Conservation (phyloP, 805 yeast genomes). For the Cyberlindnera japonica region DNA sequence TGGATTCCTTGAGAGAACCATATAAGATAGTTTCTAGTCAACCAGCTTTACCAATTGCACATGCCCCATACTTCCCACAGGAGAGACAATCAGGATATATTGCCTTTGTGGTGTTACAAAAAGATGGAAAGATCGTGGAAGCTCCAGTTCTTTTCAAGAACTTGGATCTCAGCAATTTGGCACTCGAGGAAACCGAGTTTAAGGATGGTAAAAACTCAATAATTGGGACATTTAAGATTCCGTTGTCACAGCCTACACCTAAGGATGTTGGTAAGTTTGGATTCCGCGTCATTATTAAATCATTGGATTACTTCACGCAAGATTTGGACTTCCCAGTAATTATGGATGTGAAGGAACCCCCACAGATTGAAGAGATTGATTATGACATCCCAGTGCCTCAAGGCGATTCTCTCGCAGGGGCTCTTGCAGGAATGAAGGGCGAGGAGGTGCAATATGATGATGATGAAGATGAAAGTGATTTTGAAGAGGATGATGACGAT, state of each 20-base stretch:
- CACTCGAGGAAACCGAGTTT: slow-evolving; percentile 47
- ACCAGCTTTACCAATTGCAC: slow-evolving; percentile 63
- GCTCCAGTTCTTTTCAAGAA: slow-evolving; percentile 51
- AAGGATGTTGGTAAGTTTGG: slow-evolving; percentile 56
- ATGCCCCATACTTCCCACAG: slow-evolving; percentile 75
- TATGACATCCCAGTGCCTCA: slow-evolving; percentile 66
- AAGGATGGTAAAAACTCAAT: slow-evolving; percentile 31
- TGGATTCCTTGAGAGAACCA: slow-evolving; percentile 73
- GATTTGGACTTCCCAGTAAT: slow-evolving; percentile 70
- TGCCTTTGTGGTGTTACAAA: slow-evolving; percentile 65
- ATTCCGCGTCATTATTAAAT: slow-evolving; percentile 67
- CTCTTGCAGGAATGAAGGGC: slow-evolving; percentile 67
- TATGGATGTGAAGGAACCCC: slow-evolving; percentile 65
- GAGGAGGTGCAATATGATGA: slow-evolving; percentile 47
- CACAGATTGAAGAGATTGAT: slow-evolving; percentile 42
- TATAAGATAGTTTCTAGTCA: slow-evolving; percentile 58
- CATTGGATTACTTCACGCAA: slow-evolving; percentile 75
- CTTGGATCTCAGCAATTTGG: slow-evolving; percentile 53
- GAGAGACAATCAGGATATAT: slow-evolving; percentile 52
- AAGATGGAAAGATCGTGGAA: slow-evolving; percentile 78
- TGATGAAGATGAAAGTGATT: slow-evolving; percentile 41
- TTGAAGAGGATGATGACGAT: slow-evolving; percentile 38
- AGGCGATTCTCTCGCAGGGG: slow-evolving; percentile 74
- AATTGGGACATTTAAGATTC: slow-evolving; percentile 74
- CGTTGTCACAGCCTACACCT: slow-evolving; percentile 77